Percentiles rank a stretch among this genome's conserved stretches.
Conservation (phyloP, 768 basidiomycete genomes). For the Paxillus involutus region DNA sequence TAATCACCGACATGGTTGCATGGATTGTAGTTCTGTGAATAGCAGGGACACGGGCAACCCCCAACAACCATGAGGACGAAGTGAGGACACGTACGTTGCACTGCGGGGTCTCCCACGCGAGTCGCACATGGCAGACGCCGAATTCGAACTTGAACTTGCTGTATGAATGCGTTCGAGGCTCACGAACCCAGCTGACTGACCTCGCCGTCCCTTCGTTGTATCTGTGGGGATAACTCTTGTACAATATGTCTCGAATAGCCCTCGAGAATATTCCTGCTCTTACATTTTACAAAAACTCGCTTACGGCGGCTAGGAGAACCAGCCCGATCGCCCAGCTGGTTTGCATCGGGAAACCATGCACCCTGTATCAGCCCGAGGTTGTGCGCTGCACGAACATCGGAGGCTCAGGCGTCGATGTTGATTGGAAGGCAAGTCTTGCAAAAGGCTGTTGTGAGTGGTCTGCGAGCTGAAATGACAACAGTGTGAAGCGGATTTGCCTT, state of each 20-base stretch:
- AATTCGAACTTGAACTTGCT: too few relatives aligned
- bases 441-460: neutral
- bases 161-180: too few relatives aligned
- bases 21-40: neutral
- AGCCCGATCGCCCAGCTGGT: slow-evolving; percentile 73
- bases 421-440: slow-evolving; percentile 75
- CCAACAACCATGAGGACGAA: too few relatives aligned
- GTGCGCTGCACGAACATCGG: slow-evolving; percentile 84
- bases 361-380: slow-evolving; percentile 75
- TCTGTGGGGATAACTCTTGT: neutral
- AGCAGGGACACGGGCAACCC: too few relatives aligned
- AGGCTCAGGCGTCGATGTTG: slow-evolving; percentile 73
- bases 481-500: slow-evolving; percentile 91
- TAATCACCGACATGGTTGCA: neutral
- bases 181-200: neutral
- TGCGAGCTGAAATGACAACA: slow-evolving; percentile 29
- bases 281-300: slow-evolving; percentile 70
- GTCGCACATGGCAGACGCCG: neutral
- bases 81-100: too few relatives aligned
- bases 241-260: slow-evolving; percentile 63
- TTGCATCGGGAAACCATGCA: slow-evolving; percentile 80
- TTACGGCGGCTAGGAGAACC: slow-evolving; percentile 68
- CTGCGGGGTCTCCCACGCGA: neutral
- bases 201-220: neutral
- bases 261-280: slow-evolving; percentile 73